phyloP scores from a whole-genome alignment of 2,329 filamentous ascomycete genomes.

The Aspergillus ibericus region DNA sequence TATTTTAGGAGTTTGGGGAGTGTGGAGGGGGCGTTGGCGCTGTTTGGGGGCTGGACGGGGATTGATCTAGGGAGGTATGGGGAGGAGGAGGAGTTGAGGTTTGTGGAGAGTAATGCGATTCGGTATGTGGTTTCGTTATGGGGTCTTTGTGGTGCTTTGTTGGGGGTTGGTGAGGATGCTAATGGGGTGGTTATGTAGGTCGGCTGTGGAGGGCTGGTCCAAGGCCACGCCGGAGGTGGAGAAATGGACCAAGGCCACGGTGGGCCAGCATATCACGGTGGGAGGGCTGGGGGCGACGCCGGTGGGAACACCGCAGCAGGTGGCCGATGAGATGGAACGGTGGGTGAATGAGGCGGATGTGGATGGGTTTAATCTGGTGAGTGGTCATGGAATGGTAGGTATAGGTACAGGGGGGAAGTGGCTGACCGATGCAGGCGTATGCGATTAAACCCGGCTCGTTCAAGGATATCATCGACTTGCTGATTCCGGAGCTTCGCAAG shows the following conservation, averaged over 20 bases:
- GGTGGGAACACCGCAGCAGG: slow-evolving; percentile 64
- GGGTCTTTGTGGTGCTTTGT: neutral
- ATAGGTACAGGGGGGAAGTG: neutral
- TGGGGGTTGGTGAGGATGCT: neutral
- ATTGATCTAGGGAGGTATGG: slow-evolving; percentile 62
- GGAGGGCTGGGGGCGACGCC: slow-evolving; percentile 66
- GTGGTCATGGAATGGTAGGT: slow-evolving; percentile 17
- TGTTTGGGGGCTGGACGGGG: slow-evolving; percentile 75
- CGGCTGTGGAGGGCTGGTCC: slow-evolving; percentile 52
- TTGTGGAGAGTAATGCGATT: slow-evolving; percentile 63
- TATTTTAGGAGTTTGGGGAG: slow-evolving; percentile 63
- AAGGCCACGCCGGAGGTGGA: slow-evolving; percentile 58
- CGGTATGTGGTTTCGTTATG: slow-evolving; percentile 33
- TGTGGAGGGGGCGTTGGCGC: slow-evolving; percentile 65
- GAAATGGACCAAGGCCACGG: slow-evolving; percentile 71
- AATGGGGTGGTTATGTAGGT: slow-evolving; percentile 36
- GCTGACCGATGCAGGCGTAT: slow-evolving; percentile 53
- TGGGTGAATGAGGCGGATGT: slow-evolving; percentile 70
- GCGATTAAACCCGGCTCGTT: slow-evolving; percentile 68
- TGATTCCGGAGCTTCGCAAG: slow-evolving; percentile 63
- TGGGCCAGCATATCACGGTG: slow-evolving; percentile 67
- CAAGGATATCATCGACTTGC: slow-evolving; percentile 64
- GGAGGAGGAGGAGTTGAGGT: slow-evolving; percentile 63
- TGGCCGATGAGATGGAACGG: slow-evolving; percentile 66
- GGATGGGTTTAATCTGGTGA: slow-evolving; percentile 72